phyloP scores from a whole-genome alignment of 768 basidiomycete genomes.

The Strobilomyces confusus region DNA sequence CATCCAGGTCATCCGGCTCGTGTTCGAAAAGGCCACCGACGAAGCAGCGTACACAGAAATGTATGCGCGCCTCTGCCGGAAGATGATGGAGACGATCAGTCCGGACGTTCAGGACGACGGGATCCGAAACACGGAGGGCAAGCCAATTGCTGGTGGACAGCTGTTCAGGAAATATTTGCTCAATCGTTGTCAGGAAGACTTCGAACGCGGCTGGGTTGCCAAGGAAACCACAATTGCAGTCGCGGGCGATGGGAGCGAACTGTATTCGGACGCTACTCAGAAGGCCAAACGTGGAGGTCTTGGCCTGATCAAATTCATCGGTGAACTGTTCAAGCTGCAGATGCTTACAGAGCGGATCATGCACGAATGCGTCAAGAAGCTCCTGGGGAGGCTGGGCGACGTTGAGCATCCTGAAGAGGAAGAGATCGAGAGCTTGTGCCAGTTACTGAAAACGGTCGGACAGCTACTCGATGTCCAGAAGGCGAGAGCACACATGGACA shows the following conservation, averaged over 20 bases:
- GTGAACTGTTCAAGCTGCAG: slow-evolving; percentile 97
- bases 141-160: slow-evolving; percentile 88
- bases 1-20: slow-evolving; percentile 92
- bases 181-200: slow-evolving; percentile 96
- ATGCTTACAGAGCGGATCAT: slow-evolving; percentile 98
- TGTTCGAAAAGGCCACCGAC: slow-evolving; percentile 97
- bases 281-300: slow-evolving; percentile 97
- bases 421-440: too few relatives aligned
- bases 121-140: slow-evolving; percentile 75
- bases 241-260: slow-evolving; percentile 64
- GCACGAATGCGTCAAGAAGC: slow-evolving; percentile 97
- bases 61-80: slow-evolving; percentile 93
- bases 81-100: slow-evolving; percentile 94
- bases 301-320: slow-evolving; percentile 96
- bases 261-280: slow-evolving; percentile 90
- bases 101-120: slow-evolving; percentile 85
- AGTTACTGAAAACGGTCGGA: too few relatives aligned
- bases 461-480: too few relatives aligned
- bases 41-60: slow-evolving; percentile 95
- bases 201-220: slow-evolving; percentile 91
- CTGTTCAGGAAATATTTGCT: slow-evolving; percentile 96
- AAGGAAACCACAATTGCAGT: slow-evolving; percentile 86
- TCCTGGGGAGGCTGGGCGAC: slow-evolving; percentile 87
- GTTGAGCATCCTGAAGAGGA: slow-evolving; percentile 88
- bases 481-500: too few relatives aligned